Conservation (phyloP, 352 stramenopile species). For the Globisporangium yorkense region DNA sequence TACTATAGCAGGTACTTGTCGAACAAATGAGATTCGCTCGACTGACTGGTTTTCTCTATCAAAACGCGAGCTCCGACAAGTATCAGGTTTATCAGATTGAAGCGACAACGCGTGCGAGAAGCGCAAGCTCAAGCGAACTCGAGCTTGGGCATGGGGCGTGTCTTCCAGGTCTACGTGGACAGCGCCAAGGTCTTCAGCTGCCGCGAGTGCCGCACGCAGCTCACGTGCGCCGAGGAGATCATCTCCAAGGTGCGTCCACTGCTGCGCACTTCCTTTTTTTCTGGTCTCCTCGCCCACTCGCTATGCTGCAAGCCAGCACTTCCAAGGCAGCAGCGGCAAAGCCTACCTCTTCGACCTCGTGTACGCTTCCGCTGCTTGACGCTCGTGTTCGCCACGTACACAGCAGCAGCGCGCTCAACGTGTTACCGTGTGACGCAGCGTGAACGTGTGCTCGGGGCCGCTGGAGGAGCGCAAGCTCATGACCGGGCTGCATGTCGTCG, state of each 20-base stretch:
- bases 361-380: conserved; percentile 22
- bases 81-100: background rate
- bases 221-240: conserved; percentile 91
- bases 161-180: conserved; percentile 90
- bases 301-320: conserved; percentile 35
- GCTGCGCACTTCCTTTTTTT: background rate
- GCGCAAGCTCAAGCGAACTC: background rate
- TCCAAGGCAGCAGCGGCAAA: conserved; percentile 79
- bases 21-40: background rate
- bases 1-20: background rate
- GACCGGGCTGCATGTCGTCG: conserved; percentile 92
- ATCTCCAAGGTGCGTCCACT: conserved; percentile 84
- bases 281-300: background rate
- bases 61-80: background rate
- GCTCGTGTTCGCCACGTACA: no score
- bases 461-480: conserved; percentile 91
- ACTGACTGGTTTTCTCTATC: background rate
- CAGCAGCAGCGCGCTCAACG: no score
- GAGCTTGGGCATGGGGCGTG: conserved; percentile 43
- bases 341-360: conserved; percentile 91
- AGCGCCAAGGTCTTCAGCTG: conserved; percentile 89
- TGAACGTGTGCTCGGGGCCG: conserved; percentile 87
- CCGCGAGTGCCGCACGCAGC: conserved; percentile 87
- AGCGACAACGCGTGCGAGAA: background rate
- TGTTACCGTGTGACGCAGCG: conserved; percentile 16